Evolutionary conservation across 148 eudicot species (phyloP).

Genomic region (Cornus controversa): DNA sequence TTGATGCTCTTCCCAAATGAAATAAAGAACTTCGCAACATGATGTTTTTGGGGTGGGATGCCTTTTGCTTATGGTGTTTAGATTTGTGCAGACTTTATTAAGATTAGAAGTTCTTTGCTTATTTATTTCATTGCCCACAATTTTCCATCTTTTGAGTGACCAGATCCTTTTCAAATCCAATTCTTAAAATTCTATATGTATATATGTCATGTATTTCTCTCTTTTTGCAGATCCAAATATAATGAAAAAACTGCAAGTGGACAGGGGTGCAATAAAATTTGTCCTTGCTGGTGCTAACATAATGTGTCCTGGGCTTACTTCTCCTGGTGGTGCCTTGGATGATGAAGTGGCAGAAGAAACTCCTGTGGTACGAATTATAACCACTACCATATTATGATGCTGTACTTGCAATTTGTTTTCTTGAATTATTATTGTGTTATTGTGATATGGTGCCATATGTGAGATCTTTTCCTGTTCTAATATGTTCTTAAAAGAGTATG

Average conservation of each 20-base stretch:
- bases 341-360: constrained; percentile 83
- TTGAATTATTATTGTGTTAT: too few relatives aligned
- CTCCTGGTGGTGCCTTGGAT: constrained; percentile 94
- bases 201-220: constrained; percentile 8
- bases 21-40: background rate
- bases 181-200: constrained; percentile 2
- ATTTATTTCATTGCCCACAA: background rate
- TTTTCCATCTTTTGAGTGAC: background rate
- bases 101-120: background rate
- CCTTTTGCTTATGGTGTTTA: background rate
- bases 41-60: background rate
- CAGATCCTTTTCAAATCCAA: background rate
- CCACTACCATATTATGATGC: background rate
- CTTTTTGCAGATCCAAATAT: constrained; percentile 75
- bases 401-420: background rate
- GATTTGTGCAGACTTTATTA: background rate
- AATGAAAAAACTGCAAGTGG: constrained; percentile 94
- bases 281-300: constrained; percentile 97
- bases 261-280: constrained; percentile 92
- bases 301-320: constrained; percentile 99
- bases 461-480: background rate
- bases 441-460: too few relatives aligned
- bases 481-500: background rate
- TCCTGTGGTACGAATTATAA: constrained; percentile 66
- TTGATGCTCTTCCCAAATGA: background rate